These are phyloP conservation scores for Plectosphaerella plurivora DNA, from an alignment of 2,329 filamentous ascomycete species.

Conservation along the genomic window DNA sequence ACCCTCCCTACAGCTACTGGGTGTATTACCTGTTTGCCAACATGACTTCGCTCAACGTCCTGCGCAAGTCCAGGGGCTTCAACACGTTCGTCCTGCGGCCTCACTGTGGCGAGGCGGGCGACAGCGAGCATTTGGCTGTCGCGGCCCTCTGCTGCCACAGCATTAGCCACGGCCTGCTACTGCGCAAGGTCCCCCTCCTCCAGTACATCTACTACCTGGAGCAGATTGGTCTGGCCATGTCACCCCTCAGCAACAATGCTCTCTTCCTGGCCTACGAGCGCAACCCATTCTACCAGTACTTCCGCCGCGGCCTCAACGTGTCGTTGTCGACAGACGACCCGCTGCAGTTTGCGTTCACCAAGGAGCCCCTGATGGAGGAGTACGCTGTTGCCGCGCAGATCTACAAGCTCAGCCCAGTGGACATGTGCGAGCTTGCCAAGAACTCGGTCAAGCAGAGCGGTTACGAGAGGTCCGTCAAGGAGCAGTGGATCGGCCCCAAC, in stretches of 20 bases:
- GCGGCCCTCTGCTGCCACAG: constrained; percentile 91
- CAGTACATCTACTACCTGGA: constrained; percentile 98
- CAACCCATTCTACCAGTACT: constrained; percentile 94
- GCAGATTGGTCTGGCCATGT: constrained; percentile 98
- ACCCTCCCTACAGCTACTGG: constrained; percentile 98
- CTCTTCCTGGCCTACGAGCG: constrained; percentile 94
- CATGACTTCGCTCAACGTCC: constrained; percentile 85
- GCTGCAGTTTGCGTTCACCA: constrained; percentile 96
- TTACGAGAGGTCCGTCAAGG: constrained; percentile 84
- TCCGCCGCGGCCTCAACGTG: constrained; percentile 90
- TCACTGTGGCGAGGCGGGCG: constrained; percentile 94
- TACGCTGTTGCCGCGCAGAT: constrained; percentile 98
- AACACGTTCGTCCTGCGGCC: constrained; percentile 92
- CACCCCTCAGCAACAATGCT: constrained; percentile 96
- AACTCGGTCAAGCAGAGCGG: constrained; percentile 94
- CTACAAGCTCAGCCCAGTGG: constrained; percentile 92
- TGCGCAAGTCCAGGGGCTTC: constrained; percentile 86
- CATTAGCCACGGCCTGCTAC: constrained; percentile 88
- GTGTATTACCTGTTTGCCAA: constrained; percentile 97
- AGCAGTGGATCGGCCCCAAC: constrained; percentile 81
- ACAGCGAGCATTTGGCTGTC: constrained; percentile 92
- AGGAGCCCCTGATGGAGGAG: constrained; percentile 95
- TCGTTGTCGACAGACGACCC: constrained; percentile 96
- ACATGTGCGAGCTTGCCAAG: constrained; percentile 98
- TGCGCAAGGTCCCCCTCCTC: constrained; percentile 89